Evolutionary conservation across 1,284 basidiomycete genomes (phyloP).

Genomic region (Leccinum fallax): DNA sequence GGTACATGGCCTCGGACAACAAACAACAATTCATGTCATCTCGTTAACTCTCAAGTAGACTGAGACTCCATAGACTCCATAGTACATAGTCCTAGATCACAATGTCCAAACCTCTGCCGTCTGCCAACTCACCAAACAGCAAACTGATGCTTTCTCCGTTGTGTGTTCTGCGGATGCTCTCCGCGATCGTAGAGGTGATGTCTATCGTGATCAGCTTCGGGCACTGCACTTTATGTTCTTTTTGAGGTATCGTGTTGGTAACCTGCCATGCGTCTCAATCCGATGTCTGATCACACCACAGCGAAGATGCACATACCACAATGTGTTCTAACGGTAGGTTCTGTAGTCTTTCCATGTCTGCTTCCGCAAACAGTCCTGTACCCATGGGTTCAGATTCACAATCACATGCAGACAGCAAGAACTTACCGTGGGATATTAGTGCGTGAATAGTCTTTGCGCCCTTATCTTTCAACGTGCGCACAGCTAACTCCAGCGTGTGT

Average conservation of each 20-base stretch:
- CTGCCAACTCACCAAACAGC: slow-evolving; percentile 79
- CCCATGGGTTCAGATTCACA: background rate
- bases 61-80: slow-evolving; percentile 3
- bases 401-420: slow-evolving; percentile 7
- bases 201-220: slow-evolving; percentile 79
- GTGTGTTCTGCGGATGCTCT: slow-evolving; percentile 95
- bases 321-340: slow-evolving; percentile 84
- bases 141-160: slow-evolving; percentile 91
- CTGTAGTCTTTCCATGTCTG: slow-evolving; percentile 76
- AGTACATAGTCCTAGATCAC: slow-evolving; percentile 21
- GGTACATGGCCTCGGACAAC: no score
- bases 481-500: slow-evolving; percentile 84
- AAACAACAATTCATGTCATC: background rate
- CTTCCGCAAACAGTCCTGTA: slow-evolving; percentile 84
- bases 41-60: background rate
- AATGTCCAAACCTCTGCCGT: slow-evolving; percentile 46
- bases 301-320: slow-evolving; percentile 67
- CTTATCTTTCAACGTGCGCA: slow-evolving; percentile 82
- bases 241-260: slow-evolving; percentile 80
- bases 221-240: slow-evolving; percentile 52
- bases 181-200: slow-evolving; percentile 88
- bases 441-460: slow-evolving; percentile 91
- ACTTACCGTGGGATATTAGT: slow-evolving; percentile 87
- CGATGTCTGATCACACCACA: background rate
- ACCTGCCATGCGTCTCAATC: slow-evolving; percentile 44